These are phyloP conservation scores for Linnemannia zychae DNA, from an alignment of 192 early-diverging fungal genomes.

Conservation along the genomic window DNA sequence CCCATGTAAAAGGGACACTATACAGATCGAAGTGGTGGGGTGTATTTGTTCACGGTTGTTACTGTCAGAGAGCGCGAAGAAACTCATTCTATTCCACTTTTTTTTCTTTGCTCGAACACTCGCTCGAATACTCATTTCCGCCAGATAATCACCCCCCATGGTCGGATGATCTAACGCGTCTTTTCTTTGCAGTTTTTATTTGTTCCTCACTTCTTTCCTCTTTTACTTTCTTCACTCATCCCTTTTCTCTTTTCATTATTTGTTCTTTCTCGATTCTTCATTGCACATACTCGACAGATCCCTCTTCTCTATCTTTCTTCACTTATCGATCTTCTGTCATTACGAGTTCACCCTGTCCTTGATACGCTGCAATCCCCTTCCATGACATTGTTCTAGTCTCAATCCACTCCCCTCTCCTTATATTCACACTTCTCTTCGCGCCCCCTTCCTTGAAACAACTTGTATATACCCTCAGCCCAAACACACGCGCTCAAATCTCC, in stretches of 20 bases:
- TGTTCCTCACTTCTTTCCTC: not conserved
- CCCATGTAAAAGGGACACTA: not conserved
- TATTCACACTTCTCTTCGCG: not conserved
- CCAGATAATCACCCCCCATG: not conserved
- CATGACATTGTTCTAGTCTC: not conserved
- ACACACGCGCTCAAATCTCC: not conserved
- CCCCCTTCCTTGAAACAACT: not conserved
- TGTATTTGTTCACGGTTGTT: too few species aligned
- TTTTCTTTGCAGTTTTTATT: too few species aligned
- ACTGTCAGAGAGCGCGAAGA: not conserved
- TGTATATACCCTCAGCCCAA: not conserved
- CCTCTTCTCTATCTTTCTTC: not conserved
- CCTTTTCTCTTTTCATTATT: not conserved
- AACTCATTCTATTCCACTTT: not conserved
- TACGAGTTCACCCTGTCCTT: not conserved
- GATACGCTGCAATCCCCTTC: not conserved
- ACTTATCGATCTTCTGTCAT: not conserved
- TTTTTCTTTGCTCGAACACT: not conserved
- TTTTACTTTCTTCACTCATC: not conserved
- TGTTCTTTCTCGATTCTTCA: not conserved
- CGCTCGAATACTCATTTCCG: not conserved
- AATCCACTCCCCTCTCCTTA: not conserved
- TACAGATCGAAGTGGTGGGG: too few species aligned
- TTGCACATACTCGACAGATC: too few species aligned
- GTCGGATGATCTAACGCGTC: not conserved